Base-by-base conservation (phyloP, 495 filamentous ascomycete genomes). In the Podospora sp. region DNA sequence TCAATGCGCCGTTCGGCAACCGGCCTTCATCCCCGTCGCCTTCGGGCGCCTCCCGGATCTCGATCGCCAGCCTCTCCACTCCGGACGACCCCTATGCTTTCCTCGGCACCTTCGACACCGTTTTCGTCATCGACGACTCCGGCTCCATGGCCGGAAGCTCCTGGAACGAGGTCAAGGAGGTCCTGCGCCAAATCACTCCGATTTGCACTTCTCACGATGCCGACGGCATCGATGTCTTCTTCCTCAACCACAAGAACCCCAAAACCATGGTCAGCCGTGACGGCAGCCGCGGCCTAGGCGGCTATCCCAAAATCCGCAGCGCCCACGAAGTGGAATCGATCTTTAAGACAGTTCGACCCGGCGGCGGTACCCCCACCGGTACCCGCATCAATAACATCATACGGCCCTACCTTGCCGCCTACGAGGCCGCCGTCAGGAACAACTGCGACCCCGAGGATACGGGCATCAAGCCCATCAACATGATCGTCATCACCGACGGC, bases 221-320 rank as follows among this genome's bases (percentile, higher is more conserved):
- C 12, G 93, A 97, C 77, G 95, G 95, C n/a, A 90, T 99, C 68
- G 95, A 98, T 77, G 84, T 99, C 71, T 90, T 91, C 82, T 99
- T 99, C 80, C 84, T 99, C 36, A 98, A 99, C 83, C 21, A 60
- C 1, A 71, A 81, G 73, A 76, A 76, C 65, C 73, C 14, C 2
- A 35, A 9, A 33, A 59, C 7, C 69, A 4, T 33, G 29, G 8
- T 8, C 29, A 33, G 8, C 29, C 29, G 29, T 3, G 8, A 33
- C 29, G 29, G 29, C 8, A 68, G 1, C 67, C 68, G 21, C 62
- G 68, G 3, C 26, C 61, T 0, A 2, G 69, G 70, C 29, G 80
- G 80, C 6, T 72, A 69, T 4, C 72, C 77, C 29, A 60, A 59
- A 46, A 36, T 65, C 24, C 52, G 50, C 18, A 9, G 36, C 57